A percentile compares a stretch with the other conserved stretches of the same genome.
phyloP scores from a whole-genome alignment of 176 grass and related monocot species.

The Musa acuminata region DNA sequence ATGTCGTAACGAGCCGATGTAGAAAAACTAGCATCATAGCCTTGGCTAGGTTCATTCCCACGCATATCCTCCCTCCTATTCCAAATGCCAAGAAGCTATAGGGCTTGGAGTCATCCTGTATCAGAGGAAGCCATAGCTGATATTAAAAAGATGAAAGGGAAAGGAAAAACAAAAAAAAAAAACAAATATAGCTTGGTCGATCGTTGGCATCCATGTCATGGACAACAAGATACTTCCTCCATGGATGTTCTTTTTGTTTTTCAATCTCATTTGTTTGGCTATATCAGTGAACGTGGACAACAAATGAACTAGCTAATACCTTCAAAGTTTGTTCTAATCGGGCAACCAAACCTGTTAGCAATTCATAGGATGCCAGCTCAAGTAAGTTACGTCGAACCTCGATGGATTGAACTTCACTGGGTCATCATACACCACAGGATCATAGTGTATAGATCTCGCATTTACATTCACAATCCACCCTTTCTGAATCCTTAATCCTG shows the following conservation, averaged over 20 bases:
- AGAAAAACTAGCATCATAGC: slow-evolving; percentile 94
- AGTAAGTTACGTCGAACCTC: slow-evolving; percentile 48
- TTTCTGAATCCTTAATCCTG: slow-evolving; percentile 64
- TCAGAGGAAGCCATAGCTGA: background rate
- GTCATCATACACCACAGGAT: slow-evolving; percentile 43
- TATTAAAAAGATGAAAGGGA: background rate
- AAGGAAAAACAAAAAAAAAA: no score
- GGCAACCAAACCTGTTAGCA: no score
- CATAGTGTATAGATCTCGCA: slow-evolving; percentile 68
- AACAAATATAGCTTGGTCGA: no score
- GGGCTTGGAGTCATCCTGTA: slow-evolving; percentile 44
- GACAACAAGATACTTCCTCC: background rate
- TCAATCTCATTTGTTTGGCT: background rate
- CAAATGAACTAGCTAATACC: no score
- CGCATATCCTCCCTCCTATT: slow-evolving; percentile 59
- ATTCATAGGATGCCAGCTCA: background rate
- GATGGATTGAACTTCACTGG: slow-evolving; percentile 60
- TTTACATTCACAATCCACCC: slow-evolving; percentile 90
- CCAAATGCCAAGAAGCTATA: slow-evolving; percentile 76
- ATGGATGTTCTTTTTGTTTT: background rate
- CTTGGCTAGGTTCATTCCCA: slow-evolving; percentile 84
- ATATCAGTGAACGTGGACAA: no score
- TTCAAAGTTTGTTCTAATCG: no score
- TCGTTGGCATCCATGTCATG: background rate
- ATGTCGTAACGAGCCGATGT: slow-evolving; percentile 52